Evolutionary conservation across 306 rosid species (phyloP).

Genomic region (Dalbergia cochinchinensis): DNA sequence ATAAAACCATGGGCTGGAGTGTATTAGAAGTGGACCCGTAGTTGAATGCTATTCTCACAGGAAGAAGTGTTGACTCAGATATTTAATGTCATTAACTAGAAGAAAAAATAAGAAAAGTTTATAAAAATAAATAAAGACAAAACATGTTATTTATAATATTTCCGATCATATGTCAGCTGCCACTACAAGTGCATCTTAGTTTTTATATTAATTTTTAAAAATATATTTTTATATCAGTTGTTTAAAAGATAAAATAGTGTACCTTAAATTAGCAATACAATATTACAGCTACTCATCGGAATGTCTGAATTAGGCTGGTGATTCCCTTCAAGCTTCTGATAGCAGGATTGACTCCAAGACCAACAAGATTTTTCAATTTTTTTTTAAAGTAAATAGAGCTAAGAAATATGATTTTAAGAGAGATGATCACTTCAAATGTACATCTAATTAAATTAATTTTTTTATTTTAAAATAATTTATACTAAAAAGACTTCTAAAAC

Average conservation of each 20-base stretch:
- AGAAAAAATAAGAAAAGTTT: background rate
- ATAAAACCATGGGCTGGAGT: background rate
- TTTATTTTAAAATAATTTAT: too few species aligned
- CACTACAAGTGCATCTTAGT: too few species aligned
- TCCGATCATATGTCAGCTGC: background rate
- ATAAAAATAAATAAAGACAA: background rate
- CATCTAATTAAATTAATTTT: too few species aligned
- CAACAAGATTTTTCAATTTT: background rate
- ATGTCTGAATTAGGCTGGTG: background rate
- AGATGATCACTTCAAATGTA: too few species aligned
- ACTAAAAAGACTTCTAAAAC: too few species aligned
- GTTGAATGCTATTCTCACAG: background rate
- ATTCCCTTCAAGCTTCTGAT: constrained; percentile 13
- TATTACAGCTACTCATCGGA: background rate
- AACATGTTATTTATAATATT: background rate
- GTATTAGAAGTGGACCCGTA: background rate
- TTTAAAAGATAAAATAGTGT: background rate
- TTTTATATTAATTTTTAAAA: too few species aligned
- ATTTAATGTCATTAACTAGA: background rate
- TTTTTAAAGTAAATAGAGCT: too few species aligned
- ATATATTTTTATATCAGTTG: too few species aligned
- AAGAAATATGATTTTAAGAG: background rate
- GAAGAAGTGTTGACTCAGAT: background rate
- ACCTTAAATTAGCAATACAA: background rate
- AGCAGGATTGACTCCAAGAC: too few species aligned